Percentiles rank a stretch among this genome's conserved stretches.
Conservation (phyloP, 1,139 yeast genomes). For the Pichia sp. region DNA sequence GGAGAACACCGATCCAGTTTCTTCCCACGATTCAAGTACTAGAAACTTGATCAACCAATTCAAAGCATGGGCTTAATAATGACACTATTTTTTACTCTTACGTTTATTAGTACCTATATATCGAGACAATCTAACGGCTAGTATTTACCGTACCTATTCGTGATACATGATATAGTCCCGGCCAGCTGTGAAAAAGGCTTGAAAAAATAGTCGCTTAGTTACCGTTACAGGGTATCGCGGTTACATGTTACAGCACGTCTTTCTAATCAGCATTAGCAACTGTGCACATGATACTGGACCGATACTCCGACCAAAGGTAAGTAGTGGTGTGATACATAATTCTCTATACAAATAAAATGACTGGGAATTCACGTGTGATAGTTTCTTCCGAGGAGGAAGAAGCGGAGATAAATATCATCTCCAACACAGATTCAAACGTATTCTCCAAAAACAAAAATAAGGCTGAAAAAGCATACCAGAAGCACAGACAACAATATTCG, state of each 20-base stretch:
- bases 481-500: conserved; percentile 3
- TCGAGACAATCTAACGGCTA: too few species aligned
- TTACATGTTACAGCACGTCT: neutral
- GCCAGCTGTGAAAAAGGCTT: neutral
- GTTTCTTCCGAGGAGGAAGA: conserved; percentile 10
- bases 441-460: neutral
- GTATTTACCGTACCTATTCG: too few species aligned
- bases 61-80: conserved; percentile 69
- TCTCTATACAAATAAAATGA: neutral
- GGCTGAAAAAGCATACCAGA: neutral
- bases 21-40: conserved; percentile 84
- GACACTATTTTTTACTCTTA: neutral
- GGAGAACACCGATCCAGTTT: conserved; percentile 52
- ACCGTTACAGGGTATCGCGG: neutral
- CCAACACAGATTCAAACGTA: neutral
- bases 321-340: too few species aligned
- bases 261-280: too few species aligned
- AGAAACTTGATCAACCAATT: conserved; percentile 90
- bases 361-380: neutral
- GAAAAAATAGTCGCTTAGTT: neutral
- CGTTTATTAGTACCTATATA: too few species aligned
- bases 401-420: neutral
- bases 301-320: too few species aligned
- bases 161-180: neutral
- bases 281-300: too few species aligned